Evolutionary conservation across 345 rosid genomes (phyloP), one percentile per base, ranked within the genome.

Genomic region (Pugionium cornutum): DNA sequence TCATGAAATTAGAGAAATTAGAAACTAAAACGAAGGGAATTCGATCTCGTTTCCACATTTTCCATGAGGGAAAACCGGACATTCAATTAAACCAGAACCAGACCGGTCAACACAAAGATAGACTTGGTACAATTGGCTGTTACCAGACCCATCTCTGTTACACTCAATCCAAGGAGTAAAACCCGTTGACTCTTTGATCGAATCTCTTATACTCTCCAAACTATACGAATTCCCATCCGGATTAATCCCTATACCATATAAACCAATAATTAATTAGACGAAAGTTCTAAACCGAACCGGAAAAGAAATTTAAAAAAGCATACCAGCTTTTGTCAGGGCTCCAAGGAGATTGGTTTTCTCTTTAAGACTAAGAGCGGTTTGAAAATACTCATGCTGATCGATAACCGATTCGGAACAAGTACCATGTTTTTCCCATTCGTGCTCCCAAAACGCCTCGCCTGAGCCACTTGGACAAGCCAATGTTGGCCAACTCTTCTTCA

Each of bases 391-490:
- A 41, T 83, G 96, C 29, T 88, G 97, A 72, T 82, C 76, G 30
- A 94, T 87, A 54, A 72, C 75, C 1, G 91, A 82, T 78, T 94
- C 85, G 0, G 97, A 86, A 78, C 99, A 94, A 2, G 97, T 94
- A 1, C 99, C 99, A 34, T 94, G 99, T 54, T 94, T 94, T 35
- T 84, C 86, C 99, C 99, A 94, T 68, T 94, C 97, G 42, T 88
- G 99, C 4, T 87, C 57, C 99, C 99, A 94, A 18, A 94, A 94
- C 0, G 58, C 37, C 6, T 72, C 58, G 8, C 95, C 92, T 35
- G 69, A 59, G 45, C 78, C 66, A 58, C 92, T 86, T 1, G 99
- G 97, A 45, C 99, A 94, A 10, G 96, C 77, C 29, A 94, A 78
- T 8, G 99, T 75, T 9, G 97, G 96, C 97, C 99, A 94, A 41